Evolutionary conservation across 169 alveolate species (phyloP).

Genomic region (Condylostoma magnum): DNA sequence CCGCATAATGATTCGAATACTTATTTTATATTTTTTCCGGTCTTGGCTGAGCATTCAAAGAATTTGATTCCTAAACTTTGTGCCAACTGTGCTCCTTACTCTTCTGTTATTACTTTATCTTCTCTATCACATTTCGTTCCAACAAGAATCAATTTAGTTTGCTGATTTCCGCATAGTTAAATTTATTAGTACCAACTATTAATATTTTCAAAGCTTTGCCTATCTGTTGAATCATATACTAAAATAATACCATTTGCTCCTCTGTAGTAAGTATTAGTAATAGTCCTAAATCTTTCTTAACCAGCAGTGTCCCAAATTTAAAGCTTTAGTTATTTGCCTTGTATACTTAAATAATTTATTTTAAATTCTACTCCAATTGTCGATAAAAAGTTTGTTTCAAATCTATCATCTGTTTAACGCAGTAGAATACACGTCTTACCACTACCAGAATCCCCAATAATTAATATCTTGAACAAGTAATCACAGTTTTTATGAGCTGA

Average conservation of each 20-base stretch:
- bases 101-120: neutral
- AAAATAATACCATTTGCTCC: slow-evolving; percentile 95
- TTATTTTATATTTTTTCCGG: neutral
- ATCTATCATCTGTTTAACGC: slow-evolving; percentile 89
- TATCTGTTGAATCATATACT: slow-evolving; percentile 91
- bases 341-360: slow-evolving; percentile 85
- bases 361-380: slow-evolving; percentile 92
- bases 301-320: slow-evolving; percentile 98
- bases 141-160: neutral
- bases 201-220: slow-evolving; percentile 91
- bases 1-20: neutral
- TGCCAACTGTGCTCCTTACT: neutral
- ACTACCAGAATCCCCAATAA: slow-evolving; percentile 98
- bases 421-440: slow-evolving; percentile 97
- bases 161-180: slow-evolving; percentile 72
- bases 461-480: slow-evolving; percentile 92
- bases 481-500: no score
- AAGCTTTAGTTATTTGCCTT: slow-evolving; percentile 83
- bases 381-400: slow-evolving; percentile 86
- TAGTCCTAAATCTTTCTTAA: slow-evolving; percentile 94
- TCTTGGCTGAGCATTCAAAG: neutral
- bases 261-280: slow-evolving; percentile 92
- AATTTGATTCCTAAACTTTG: neutral
- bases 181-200: slow-evolving; percentile 95
- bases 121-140: slow-evolving; percentile 5